phyloP scores from a whole-genome alignment of 2,329 filamentous ascomycete species.

The Hysterium pulicare region DNA sequence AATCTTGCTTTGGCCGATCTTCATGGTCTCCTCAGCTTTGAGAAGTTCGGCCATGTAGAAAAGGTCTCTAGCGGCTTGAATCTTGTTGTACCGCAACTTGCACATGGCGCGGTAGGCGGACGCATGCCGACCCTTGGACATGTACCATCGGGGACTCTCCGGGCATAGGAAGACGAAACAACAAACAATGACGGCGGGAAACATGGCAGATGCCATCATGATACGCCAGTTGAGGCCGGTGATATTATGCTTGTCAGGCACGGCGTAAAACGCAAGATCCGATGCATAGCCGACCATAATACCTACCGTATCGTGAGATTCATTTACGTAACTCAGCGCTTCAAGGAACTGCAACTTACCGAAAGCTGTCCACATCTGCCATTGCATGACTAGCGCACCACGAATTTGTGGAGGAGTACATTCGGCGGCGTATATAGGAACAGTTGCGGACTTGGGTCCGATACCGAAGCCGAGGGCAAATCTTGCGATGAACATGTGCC shows the following conservation, averaged over 20 bases:
- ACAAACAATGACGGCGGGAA: slow-evolving; percentile 24
- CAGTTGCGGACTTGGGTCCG: slow-evolving; percentile 70
- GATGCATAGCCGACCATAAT: slow-evolving; percentile 25
- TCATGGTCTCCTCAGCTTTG: slow-evolving; percentile 35
- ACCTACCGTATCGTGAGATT: slow-evolving; percentile 31
- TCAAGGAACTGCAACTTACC: slow-evolving; percentile 35
- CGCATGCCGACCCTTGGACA: slow-evolving; percentile 21
- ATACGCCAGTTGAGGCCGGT: slow-evolving; percentile 25
- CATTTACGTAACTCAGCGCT: neutral
- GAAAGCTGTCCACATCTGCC: slow-evolving; percentile 62
- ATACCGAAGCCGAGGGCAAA: slow-evolving; percentile 75
- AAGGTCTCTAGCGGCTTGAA: slow-evolving; percentile 54
- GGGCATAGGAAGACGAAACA: slow-evolving; percentile 23
- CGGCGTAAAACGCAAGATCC: slow-evolving; percentile 21
- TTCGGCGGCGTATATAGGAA: slow-evolving; percentile 75
- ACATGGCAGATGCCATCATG: slow-evolving; percentile 26
- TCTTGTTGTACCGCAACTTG: slow-evolving; percentile 50
- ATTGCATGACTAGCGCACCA: slow-evolving; percentile 77
- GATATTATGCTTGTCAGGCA: slow-evolving; percentile 16
- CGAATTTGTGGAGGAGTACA: slow-evolving; percentile 66
- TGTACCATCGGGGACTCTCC: slow-evolving; percentile 23
- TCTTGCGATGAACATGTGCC: slow-evolving; percentile 66
- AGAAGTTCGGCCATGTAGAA: slow-evolving; percentile 45
- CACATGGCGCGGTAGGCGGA: slow-evolving; percentile 41
- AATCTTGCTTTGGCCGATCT: slow-evolving; percentile 26